Base-by-base conservation (phyloP, 2,329 filamentous ascomycete species). In the Diplocarpon mali region DNA sequence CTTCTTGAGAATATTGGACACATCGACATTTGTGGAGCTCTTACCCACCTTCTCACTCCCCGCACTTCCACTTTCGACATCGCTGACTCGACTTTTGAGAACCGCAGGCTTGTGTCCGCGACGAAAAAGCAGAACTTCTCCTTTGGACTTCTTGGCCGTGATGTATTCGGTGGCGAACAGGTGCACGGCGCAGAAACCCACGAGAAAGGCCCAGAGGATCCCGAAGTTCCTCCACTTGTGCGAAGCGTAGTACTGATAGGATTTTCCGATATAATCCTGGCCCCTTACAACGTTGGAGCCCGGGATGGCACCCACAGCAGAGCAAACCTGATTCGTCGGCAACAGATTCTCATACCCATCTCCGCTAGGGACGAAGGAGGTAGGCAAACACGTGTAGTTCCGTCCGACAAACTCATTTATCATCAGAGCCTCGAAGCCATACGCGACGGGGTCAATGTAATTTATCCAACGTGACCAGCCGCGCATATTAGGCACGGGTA, bases 381-480 rank as follows among this genome's bases (percentile, higher is more conserved):
- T 35, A 2, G 40, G 30, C 1, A 40, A 28, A 42, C 59, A 61
- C 24, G 48, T 44, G 28, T 59, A 55, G 8, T 43, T 38, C 8
- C 52, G 47, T 17, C 46, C 51, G 37, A 43, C 48, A 38, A 94
- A 94, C 62, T 95, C 88, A 64, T 93, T 94, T 52, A 86, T 74
- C 72, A 90, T 83, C 15, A 93, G 70, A 0, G 78, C 68, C 62
- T 93, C 86, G 57, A 93, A 94, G 0, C 78, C 78, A 52, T 93
- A 93, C 1, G 76, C 78, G 10, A 93, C 72, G 2, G 59, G 59
- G 34, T 62, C 50, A 3, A 60, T 12, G 14, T 85, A 90, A 60
- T 83, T 83, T 50, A 93, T 76, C 87, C 87, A 94, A 48, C 79
- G 73, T 55, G 83, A 83, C 85, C 86, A 94, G 1, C 69, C 75